Percentiles rank a stretch among this genome's conserved stretches.
Evolutionary conservation across 306 rosid genomes (phyloP).

Genomic region (Quercus suber): DNA sequence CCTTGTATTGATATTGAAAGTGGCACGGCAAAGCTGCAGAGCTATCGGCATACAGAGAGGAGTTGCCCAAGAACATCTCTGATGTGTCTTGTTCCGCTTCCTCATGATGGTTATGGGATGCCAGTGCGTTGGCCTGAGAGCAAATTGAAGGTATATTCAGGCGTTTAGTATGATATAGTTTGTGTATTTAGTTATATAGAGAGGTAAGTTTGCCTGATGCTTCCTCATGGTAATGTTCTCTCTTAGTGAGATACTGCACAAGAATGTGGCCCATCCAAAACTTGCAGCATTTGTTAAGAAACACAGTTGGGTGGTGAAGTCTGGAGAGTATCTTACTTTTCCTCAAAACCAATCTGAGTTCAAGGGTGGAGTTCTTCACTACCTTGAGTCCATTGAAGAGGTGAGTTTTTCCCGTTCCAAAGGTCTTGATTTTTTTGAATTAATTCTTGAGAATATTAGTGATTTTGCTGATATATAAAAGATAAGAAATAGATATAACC

Average conservation of each 20-base stretch:
- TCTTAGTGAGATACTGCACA: slow-evolving; percentile 72
- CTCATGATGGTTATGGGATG: slow-evolving; percentile 52
- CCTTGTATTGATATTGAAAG: slow-evolving; percentile 86
- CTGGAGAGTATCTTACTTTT: slow-evolving; percentile 73
- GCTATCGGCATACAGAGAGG: slow-evolving; percentile 87
- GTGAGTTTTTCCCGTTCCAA: slow-evolving; percentile 35
- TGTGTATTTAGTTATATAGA: slow-evolving; percentile 1
- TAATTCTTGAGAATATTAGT: not conserved
- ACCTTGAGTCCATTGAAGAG: slow-evolving; percentile 96
- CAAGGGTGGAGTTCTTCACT: slow-evolving; percentile 81
- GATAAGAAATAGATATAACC: not conserved
- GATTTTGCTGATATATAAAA: not conserved
- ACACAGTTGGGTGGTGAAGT: slow-evolving; percentile 70
- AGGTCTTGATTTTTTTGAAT: not conserved
- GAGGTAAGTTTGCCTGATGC: slow-evolving; percentile 12
- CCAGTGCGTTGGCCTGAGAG: slow-evolving; percentile 85
- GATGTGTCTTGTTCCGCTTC: slow-evolving; percentile 91
- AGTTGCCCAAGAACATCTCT: slow-evolving; percentile 69
- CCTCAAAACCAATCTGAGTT: slow-evolving; percentile 77
- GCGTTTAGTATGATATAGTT: slow-evolving; percentile 1
- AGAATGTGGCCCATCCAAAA: slow-evolving; percentile 92
- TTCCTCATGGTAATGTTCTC: slow-evolving; percentile 28
- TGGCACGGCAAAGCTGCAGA: slow-evolving; percentile 51
- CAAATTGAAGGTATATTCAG: slow-evolving; percentile 61
- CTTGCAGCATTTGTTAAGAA: slow-evolving; percentile 73